Base-by-base conservation (phyloP, 345 rosid genomes). In the thale cress (Arabidopsis thaliana) region DNA sequence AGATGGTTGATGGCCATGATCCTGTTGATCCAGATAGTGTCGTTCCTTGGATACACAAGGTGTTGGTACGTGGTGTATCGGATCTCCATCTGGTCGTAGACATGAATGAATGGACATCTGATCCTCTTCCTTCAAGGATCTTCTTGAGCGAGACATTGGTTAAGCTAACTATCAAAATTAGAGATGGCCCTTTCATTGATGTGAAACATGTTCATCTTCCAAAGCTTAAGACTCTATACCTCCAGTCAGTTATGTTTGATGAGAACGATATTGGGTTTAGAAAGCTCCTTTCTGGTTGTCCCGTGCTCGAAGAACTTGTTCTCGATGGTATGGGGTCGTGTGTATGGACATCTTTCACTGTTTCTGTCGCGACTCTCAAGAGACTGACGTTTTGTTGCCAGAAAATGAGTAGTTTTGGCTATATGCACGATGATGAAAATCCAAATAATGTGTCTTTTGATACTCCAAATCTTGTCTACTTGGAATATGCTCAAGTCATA, bases 351-450 rank as follows among this genome's bases (percentile, higher is more conserved):
- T 1, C n/a, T 33, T 69, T 3, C 45, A 2, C 36, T 34, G 37
- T 58, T 2, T 58, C 74, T 70, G 45, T 70, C 24, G 1, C 20
- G 14, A 46, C 74, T 59, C 74, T 71, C 37, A 71, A 46, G 38
- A 59, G 58, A 24, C 58, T 71, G 12, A 59, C 6, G 1, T 34
- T 23, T 24, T 3, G 0, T 1, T 59, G 25, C 4, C 0, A 24
- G 23, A n/a, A 46, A 9, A 0, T 0, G 4, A n/a, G 20, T 16
- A 3, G 1, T 0, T 0, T 5, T 34, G 16, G 20, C 20, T 4
- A 2, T 8, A 33, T 13, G 1, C 36, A 2, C 34, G 8, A 2
- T 7, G 8, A 2, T 7, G 8, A 2, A 20, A 53, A 25, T 28
- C 36, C 46, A 59, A 23, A 14, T 6, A 59, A 4, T 36, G 38